phyloP scores from a whole-genome alignment of 2,329 filamentous ascomycete species.

The Penicillium sp. region DNA sequence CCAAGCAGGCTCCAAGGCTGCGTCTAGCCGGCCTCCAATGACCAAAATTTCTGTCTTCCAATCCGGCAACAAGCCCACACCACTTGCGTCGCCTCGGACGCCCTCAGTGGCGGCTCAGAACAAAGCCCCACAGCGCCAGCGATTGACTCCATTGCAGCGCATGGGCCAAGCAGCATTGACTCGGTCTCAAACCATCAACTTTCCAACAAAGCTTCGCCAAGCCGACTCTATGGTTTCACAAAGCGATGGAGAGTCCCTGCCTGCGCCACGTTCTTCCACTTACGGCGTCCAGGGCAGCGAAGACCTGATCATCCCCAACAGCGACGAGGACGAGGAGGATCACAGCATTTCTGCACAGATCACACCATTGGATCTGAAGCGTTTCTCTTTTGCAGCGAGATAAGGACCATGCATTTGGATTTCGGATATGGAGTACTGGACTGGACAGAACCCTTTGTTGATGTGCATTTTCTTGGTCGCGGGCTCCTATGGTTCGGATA shows the following conservation, averaged over 20 bases:
- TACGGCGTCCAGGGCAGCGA: slow-evolving; percentile 54
- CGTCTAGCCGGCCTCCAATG: slow-evolving; percentile 5
- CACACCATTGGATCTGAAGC: slow-evolving; percentile 42
- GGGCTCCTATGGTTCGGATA: background rate
- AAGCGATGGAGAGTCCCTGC: slow-evolving; percentile 6
- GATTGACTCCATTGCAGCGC: slow-evolving; percentile 50
- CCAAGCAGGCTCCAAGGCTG: slow-evolving; percentile 24
- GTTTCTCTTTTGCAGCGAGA: slow-evolving; percentile 44
- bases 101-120: slow-evolving; percentile 19
- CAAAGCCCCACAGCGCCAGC: slow-evolving; percentile 23
- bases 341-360: slow-evolving; percentile 20
- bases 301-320: slow-evolving; percentile 58
- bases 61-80: slow-evolving; percentile 9
- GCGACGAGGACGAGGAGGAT: slow-evolving; percentile 49
- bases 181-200: slow-evolving; percentile 47
- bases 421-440: slow-evolving; percentile 25
- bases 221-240: slow-evolving; percentile 17
- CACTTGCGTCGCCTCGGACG: slow-evolving; percentile 21
- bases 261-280: slow-evolving; percentile 11
- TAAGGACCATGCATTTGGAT: slow-evolving; percentile 27
- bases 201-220: slow-evolving; percentile 26
- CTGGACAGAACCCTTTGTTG: slow-evolving; percentile 9
- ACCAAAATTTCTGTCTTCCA: slow-evolving; percentile 24
- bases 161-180: slow-evolving; percentile 48
- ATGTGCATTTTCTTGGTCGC: slow-evolving; percentile 17